Evolutionary conservation across 2,329 filamentous ascomycete genomes (phyloP).

Genomic region (Apiospora sp.): DNA sequence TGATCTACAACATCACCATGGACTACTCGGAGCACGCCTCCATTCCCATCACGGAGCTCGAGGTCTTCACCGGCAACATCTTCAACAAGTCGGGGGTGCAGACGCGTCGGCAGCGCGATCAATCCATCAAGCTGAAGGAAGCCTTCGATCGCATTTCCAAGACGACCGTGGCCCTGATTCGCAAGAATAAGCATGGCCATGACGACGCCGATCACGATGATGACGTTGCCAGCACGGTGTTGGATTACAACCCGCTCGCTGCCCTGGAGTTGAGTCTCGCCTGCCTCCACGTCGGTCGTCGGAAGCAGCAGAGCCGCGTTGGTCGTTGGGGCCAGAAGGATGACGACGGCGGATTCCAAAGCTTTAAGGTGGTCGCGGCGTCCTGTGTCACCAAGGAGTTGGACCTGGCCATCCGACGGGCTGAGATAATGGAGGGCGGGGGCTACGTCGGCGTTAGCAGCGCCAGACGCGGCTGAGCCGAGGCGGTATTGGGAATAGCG

Average conservation of each 20-base stretch:
- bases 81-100: slow-evolving; percentile 58
- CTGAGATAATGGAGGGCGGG: slow-evolving; percentile 31
- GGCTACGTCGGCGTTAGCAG: slow-evolving; percentile 32
- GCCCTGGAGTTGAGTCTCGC: slow-evolving; percentile 42
- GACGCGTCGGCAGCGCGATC: slow-evolving; percentile 59
- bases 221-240: background rate
- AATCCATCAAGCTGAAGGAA: slow-evolving; percentile 59
- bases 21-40: slow-evolving; percentile 56
- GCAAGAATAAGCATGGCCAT: slow-evolving; percentile 33
- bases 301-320: background rate
- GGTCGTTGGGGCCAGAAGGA: slow-evolving; percentile 23
- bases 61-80: slow-evolving; percentile 65
- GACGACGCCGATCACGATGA: slow-evolving; percentile 27
- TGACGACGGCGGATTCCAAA: slow-evolving; percentile 34
- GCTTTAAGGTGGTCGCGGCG: slow-evolving; percentile 42
- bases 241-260: slow-evolving; percentile 26
- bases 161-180: slow-evolving; percentile 50
- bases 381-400: slow-evolving; percentile 41
- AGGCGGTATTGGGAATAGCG: background rate
- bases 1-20: slow-evolving; percentile 50
- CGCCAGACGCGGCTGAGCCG: background rate
- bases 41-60: slow-evolving; percentile 55
- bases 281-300: slow-evolving; percentile 37
- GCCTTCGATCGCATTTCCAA: slow-evolving; percentile 57
- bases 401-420: slow-evolving; percentile 34